Evolutionary conservation across 1,139 yeast genomes (phyloP).

Genomic region (Pichia sp.): DNA sequence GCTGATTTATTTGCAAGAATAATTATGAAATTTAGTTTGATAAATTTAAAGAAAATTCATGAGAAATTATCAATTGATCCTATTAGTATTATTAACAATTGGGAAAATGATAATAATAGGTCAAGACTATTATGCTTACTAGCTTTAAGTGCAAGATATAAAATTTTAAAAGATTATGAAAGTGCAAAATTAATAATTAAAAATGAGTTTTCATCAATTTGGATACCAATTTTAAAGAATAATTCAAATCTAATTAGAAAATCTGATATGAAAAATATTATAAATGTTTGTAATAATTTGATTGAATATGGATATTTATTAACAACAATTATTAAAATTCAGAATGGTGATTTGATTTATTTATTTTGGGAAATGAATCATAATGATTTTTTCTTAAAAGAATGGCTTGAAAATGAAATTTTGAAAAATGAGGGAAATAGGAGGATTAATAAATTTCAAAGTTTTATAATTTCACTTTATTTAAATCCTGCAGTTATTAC

Average conservation of each 20-base stretch:
- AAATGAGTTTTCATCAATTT: constrained; percentile 12
- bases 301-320: constrained; percentile 13
- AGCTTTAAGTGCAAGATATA: constrained; percentile 20
- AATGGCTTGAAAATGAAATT: constrained; percentile 11
- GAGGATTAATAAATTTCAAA: constrained; percentile 9
- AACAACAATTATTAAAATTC: constrained; percentile 11
- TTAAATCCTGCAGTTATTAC: constrained; percentile 14
- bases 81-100: constrained; percentile 8
- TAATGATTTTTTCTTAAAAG: constrained; percentile 12
- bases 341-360: constrained; percentile 15
- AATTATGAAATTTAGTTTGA: constrained; percentile 16
- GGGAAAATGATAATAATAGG: constrained; percentile 7
- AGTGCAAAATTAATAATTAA: constrained; percentile 14
- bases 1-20: constrained; percentile 14
- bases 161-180: constrained; percentile 16
- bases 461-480: constrained; percentile 11
- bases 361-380: constrained; percentile 23
- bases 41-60: constrained; percentile 13
- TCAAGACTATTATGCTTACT: constrained; percentile 16
- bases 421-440: not conserved
- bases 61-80: constrained; percentile 12
- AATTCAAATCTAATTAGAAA: constrained; percentile 8
- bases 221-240: constrained; percentile 18
- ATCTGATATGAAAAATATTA: constrained; percentile 18
- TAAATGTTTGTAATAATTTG: constrained; percentile 16